These are phyloP conservation scores for Tardiomyces depauwii DNA, from an alignment of 1,139 yeast species.

Conservation along the genomic window DNA sequence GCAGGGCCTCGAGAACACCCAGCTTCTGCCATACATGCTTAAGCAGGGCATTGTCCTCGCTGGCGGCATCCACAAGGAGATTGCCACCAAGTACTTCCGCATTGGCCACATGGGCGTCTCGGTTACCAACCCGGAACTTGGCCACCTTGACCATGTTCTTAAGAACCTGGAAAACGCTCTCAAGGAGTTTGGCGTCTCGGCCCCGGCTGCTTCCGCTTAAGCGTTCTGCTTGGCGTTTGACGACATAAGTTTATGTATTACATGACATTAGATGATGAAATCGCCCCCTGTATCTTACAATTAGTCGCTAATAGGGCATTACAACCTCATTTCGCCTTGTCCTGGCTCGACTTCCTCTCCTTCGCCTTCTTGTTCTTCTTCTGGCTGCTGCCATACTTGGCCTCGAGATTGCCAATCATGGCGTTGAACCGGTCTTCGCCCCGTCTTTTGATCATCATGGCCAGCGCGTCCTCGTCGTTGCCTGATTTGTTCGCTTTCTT, in stretches of 20 bases:
- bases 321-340: no score
- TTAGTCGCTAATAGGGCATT: no score
- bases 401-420: slow-evolving; percentile 41
- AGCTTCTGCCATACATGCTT: slow-evolving; percentile 46
- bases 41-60: slow-evolving; percentile 74
- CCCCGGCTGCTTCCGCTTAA: no score
- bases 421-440: slow-evolving; percentile 32
- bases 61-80: slow-evolving; percentile 80
- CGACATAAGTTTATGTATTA: no score
- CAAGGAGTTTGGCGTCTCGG: slow-evolving; percentile 11
- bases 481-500: slow-evolving; percentile 18
- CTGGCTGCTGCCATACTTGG: slow-evolving; percentile 33
- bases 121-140: slow-evolving; percentile 36
- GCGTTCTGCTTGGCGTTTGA: no score
- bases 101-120: slow-evolving; percentile 92
- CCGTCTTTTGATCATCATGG: slow-evolving; percentile 16
- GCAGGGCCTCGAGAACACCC: slow-evolving; percentile 57
- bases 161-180: slow-evolving; percentile 12
- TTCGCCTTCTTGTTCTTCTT: slow-evolving; percentile 25
- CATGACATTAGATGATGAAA: no score
- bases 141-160: slow-evolving; percentile 14
- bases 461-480: slow-evolving; percentile 12
- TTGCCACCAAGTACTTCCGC: slow-evolving; percentile 76
- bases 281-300: no score
- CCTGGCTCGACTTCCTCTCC: no score